A percentile compares a stretch with the other conserved stretches of the same genome.
Conservation (phyloP, 2,329 filamentous ascomycete species). For the Penicillium sp. region DNA sequence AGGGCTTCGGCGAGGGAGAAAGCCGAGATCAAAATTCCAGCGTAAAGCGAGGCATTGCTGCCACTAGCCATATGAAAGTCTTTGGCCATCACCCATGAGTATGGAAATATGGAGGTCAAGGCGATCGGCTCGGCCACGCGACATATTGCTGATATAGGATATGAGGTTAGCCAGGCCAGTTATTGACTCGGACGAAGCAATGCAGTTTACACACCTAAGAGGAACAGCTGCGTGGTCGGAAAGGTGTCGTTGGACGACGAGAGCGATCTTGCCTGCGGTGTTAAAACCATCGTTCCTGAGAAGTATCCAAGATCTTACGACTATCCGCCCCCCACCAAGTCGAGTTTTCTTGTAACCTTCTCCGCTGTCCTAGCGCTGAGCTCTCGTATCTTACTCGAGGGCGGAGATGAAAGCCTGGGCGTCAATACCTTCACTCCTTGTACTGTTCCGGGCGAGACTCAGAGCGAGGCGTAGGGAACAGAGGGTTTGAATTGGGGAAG, state of each 20-base stretch:
- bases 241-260: conserved; percentile 67
- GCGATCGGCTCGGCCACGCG: conserved; percentile 90
- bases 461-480: not conserved
- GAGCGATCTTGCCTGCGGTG: conserved; percentile 53
- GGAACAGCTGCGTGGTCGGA: conserved; percentile 75
- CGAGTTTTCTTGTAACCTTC: conserved; percentile 9
- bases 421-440: not conserved
- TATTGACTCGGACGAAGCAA: not conserved
- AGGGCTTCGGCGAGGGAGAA: conserved; percentile 78
- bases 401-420: not conserved
- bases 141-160: conserved; percentile 66
- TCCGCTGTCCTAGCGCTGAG: not conserved
- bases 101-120: conserved; percentile 88
- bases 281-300: conserved; percentile 58
- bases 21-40: conserved; percentile 81
- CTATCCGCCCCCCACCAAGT: conserved; percentile 29
- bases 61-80: conserved; percentile 69
- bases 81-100: conserved; percentile 80
- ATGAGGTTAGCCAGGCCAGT: not conserved
- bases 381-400: not conserved
- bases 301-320: conserved; percentile 53
- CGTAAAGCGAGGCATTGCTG: conserved; percentile 79
- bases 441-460: not conserved
- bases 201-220: conserved; percentile 72
- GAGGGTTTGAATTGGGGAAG: not conserved